Evolutionary conservation across 75 land plant genomes (phyloP).

Genomic region (Gnetum montanum): DNA sequence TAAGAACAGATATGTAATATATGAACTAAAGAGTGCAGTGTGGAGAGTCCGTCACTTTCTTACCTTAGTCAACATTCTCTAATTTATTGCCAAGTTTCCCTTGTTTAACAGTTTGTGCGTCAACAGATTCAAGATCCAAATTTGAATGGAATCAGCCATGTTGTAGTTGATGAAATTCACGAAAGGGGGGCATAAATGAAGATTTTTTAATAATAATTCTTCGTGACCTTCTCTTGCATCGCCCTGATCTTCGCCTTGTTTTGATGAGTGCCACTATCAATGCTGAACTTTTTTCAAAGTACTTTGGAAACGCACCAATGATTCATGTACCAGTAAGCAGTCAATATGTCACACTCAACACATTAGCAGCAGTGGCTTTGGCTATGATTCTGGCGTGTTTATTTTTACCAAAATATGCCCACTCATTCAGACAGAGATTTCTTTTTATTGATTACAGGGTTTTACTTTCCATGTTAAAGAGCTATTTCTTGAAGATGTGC

Average conservation of each 20-base stretch:
- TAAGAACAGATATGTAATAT: too few species aligned
- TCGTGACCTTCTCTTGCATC: slow-evolving; percentile 71
- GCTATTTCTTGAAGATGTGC: slow-evolving; percentile 77
- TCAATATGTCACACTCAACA: neutral
- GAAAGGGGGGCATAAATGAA: slow-evolving; percentile 98
- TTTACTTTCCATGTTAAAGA: slow-evolving; percentile 86
- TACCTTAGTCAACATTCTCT: neutral
- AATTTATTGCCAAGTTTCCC: neutral
- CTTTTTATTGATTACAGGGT: slow-evolving; percentile 37
- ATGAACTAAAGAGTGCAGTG: too few species aligned
- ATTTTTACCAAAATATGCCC: neutral
- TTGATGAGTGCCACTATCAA: slow-evolving; percentile 99
- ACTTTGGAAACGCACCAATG: slow-evolving; percentile 83
- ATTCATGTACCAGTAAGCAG: slow-evolving; percentile 74
- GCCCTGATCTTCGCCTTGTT: slow-evolving; percentile 81
- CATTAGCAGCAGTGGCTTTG: neutral
- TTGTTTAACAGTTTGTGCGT: neutral
- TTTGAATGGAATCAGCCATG: slow-evolving; percentile 72
- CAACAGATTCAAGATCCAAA: slow-evolving; percentile 81
- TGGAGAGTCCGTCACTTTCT: neutral
- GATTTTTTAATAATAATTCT: slow-evolving; percentile 84
- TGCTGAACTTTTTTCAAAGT: slow-evolving; percentile 84
- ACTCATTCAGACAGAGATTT: neutral
- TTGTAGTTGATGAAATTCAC: slow-evolving; percentile 96
- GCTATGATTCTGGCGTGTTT: neutral